A percentile compares a stretch with the other conserved stretches of the same genome.
phyloP scores from a whole-genome alignment of 371 early-diverging fungal species.

The Quaeritorhiza haematococci region DNA sequence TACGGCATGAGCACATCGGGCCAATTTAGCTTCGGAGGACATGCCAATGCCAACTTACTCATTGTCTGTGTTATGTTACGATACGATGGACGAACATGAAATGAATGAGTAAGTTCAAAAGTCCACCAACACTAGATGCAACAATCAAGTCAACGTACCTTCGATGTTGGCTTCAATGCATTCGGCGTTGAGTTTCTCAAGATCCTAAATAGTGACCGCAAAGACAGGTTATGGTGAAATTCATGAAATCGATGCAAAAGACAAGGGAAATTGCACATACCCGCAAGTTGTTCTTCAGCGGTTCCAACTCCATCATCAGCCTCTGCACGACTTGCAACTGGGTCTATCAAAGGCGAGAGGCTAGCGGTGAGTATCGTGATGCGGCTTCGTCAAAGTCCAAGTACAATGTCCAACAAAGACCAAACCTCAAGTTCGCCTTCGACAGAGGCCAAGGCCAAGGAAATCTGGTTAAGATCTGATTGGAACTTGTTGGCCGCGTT shows the following conservation, averaged over 20 bases:
- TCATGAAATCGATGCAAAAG: neutral
- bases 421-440: conserved; percentile 59
- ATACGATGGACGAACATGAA: too few species aligned
- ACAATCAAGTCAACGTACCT: conserved; percentile 32
- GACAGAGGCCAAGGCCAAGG: conserved; percentile 58
- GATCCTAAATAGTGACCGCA: conserved; percentile 8
- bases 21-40: too few species aligned
- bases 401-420: too few species aligned
- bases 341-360: conserved; percentile 24
- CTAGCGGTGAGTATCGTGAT: too few species aligned
- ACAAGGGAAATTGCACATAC: conserved; percentile 7
- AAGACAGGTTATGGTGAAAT: neutral
- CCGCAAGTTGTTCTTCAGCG: conserved; percentile 48
- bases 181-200: conserved; percentile 61
- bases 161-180: conserved; percentile 83
- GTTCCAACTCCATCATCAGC: conserved; percentile 43
- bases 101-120: neutral
- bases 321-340: conserved; percentile 64
- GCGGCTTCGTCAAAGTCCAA: conserved; percentile 1
- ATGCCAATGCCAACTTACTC: conserved; percentile 31
- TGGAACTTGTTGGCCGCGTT: conserved; percentile 74
- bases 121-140: neutral
- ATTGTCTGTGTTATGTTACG: conserved; percentile 50
- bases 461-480: conserved; percentile 57
- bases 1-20: neutral